These are phyloP conservation scores for Halenospora varia DNA, from an alignment of 495 filamentous ascomycete genomes.

Conservation along the genomic window DNA sequence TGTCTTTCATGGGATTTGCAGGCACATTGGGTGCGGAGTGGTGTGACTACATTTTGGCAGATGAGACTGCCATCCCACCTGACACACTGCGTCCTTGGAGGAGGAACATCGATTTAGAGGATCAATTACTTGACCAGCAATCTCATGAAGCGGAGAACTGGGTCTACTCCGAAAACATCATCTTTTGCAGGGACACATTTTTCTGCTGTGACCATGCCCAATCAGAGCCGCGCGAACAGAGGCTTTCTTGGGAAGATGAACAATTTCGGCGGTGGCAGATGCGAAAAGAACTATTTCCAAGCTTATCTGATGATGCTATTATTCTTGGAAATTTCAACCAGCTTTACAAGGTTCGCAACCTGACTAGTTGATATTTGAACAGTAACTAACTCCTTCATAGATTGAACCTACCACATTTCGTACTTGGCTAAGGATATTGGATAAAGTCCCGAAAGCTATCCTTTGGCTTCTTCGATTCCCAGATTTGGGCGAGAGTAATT, in stretches of 20 bases:
- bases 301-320: constrained; percentile 75
- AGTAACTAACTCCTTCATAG: constrained; percentile 41
- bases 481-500: constrained; percentile 83
- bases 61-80: constrained; percentile 79
- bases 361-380: not conserved
- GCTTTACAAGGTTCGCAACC: constrained; percentile 81
- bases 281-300: constrained; percentile 92
- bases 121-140: constrained; percentile 65
- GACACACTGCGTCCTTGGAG: constrained; percentile 76
- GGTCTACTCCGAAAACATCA: constrained; percentile 97
- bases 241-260: constrained; percentile 80
- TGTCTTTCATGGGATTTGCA: constrained; percentile 99
- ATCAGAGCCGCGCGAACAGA: constrained; percentile 59
- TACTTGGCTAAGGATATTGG: constrained; percentile 91
- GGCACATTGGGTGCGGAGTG: constrained; percentile 95
- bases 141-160: constrained; percentile 64
- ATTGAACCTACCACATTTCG: constrained; percentile 98
- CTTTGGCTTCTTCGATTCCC: constrained; percentile 97
- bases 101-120: constrained; percentile 67
- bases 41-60: constrained; percentile 97
- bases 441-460: constrained; percentile 80
- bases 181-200: constrained; percentile 92
- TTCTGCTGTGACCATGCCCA: constrained; percentile 98
- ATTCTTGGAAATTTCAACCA: constrained; percentile 99
- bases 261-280: constrained; percentile 82